Percentiles rank a stretch among this genome's conserved stretches.
Conservation (phyloP, 768 basidiomycete species). For the Lactarius trivialis region DNA sequence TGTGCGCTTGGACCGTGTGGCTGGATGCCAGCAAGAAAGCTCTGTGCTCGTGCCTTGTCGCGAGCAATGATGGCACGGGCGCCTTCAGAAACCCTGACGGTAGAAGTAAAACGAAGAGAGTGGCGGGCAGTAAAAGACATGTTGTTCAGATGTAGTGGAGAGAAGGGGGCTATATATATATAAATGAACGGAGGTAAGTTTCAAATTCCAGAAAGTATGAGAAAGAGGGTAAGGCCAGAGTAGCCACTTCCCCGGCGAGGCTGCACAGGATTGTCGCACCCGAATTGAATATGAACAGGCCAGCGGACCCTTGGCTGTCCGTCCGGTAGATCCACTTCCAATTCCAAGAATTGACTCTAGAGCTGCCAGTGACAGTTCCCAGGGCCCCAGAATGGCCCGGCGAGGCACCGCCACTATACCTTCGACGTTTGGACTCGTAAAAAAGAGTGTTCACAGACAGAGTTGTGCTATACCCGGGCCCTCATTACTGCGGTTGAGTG, state of each 20-base stretch:
- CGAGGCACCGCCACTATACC: not conserved
- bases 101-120: constrained; percentile 42
- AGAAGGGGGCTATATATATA: constrained; percentile 14
- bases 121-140: constrained; percentile 35
- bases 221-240: not conserved
- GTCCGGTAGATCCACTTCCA: not conserved
- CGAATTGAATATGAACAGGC: not conserved
- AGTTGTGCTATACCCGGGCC: not conserved
- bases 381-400: too few species aligned
- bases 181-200: not conserved
- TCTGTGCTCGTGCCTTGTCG: constrained; percentile 49
- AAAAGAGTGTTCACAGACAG: not conserved
- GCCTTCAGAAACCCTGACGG: constrained; percentile 32
- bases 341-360: not conserved
- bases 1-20: constrained; percentile 46
- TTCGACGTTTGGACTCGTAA: not conserved
- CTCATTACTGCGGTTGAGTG: not conserved
- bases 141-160: constrained; percentile 4
- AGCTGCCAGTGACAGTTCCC: too few species aligned
- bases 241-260: not conserved
- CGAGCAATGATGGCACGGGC: constrained; percentile 45
- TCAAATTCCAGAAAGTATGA: not conserved
- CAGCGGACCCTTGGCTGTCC: not conserved
- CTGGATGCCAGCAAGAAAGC: constrained; percentile 46
- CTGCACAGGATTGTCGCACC: not conserved